Evolutionary conservation across 129 eudicot species (phyloP), one percentile per base, ranked within the genome.

Genomic region (Dittrichia graveolens): DNA sequence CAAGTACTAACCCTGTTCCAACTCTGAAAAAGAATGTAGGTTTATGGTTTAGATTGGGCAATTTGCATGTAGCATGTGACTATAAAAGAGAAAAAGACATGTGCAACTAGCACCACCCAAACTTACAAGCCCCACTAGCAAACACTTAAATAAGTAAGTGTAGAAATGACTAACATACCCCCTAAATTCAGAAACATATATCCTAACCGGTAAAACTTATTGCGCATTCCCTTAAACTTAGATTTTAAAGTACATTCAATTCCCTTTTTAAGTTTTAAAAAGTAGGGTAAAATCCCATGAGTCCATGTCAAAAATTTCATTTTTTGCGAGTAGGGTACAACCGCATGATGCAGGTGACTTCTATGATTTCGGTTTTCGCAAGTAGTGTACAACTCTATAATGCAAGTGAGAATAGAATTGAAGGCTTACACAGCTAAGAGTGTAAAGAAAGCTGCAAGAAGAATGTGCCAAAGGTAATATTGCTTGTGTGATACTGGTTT

Each of bases 401-500:
- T 52, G 48, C 48, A 61, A n/a, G 72, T 68, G 5, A 6, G 48
- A 52, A 74, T 49, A 50, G 43, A 12, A 16, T 16, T 69, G 78
- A 55, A 78, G 52, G 53, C 89, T 86, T 88, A 92, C 97, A 86
- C 63, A 40, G 91, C 96, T 61, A 92, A 69, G 59, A 87, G 49
- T 43, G 96, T 79, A 57, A 89, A 83, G 78, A 85, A 40, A 16
- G 78, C 61, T 35, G 87, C 88, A 15, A 82, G 68, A 73, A 92
- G 70, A 42, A 82, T 24, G 77, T 81, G 88, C 85, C 73, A 75
- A 45, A 87, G 79, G 73, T 87, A 82, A 66, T 75, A 83, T n/a
- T 82, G 85, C 65, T 78, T 79, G 24, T 82, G 83, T 84, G 64
- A 81, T 6, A 76, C 43, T 71, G 78, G 65, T 67, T 72, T 83